Percentiles rank a stretch among this genome's conserved stretches.
These are phyloP conservation scores for Eutrema salsugineum DNA, from an alignment of 441 rosid species.

Conservation along the genomic window DNA sequence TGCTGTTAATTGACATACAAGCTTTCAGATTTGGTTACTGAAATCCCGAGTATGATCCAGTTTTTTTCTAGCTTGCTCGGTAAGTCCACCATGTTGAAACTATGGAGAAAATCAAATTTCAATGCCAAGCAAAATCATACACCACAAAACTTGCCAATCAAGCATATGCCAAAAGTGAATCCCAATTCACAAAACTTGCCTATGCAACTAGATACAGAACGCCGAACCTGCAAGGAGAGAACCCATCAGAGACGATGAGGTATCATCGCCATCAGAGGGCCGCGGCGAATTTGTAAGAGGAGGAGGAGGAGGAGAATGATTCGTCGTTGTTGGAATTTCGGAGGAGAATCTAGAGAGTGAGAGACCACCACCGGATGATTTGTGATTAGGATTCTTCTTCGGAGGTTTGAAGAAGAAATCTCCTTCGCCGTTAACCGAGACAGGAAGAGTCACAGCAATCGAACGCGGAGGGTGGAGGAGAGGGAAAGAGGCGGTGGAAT, in stretches of 20 bases:
- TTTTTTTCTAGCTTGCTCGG: constrained; percentile 49
- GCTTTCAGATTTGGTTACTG: constrained; percentile 66
- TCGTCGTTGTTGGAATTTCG: constrained; percentile 16
- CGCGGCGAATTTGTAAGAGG: constrained; percentile 17
- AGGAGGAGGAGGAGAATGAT: not conserved
- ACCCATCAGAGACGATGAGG: constrained; percentile 44
- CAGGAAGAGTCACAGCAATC: too few species aligned
- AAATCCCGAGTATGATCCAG: constrained; percentile 52
- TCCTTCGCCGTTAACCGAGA: too few species aligned
- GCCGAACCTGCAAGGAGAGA: constrained; percentile 63
- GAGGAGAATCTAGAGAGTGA: too few species aligned
- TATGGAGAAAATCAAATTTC: not conserved
- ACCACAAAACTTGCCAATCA: not conserved
- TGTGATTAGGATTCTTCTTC: too few species aligned
- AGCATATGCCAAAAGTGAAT: not conserved
- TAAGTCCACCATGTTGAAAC: constrained; percentile 53
- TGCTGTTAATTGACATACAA: constrained; percentile 59
- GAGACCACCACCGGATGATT: too few species aligned
- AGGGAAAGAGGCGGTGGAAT: too few species aligned
- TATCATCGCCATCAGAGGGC: constrained; percentile 2
- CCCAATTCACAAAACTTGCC: not conserved
- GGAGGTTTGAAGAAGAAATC: too few species aligned
- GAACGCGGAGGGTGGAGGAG: too few species aligned
- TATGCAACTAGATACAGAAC: not conserved
- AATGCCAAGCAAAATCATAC: not conserved